Base-by-base conservation (phyloP, 1,284 basidiomycete species). In the Puccinia triticina region DNA sequence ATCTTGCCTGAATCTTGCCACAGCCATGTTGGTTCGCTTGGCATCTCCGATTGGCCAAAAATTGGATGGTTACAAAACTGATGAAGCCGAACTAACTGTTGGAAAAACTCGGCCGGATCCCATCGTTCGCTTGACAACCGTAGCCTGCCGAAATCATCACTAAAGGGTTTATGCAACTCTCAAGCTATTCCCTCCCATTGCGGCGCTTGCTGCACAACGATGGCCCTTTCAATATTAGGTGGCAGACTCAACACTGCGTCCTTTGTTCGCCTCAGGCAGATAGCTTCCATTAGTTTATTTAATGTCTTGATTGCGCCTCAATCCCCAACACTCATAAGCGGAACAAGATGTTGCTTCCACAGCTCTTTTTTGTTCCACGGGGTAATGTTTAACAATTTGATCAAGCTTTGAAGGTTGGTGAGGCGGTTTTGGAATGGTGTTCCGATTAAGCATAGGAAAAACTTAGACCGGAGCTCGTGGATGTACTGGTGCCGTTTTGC, bases 361-460 rank as follows among this genome's bases (percentile, higher is more conserved):
- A 64, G 7, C 59, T 26, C 14, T 4, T 64, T 26, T 26, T 64
- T 4, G 34, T 29, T 37, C 59, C 59, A 64, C 3, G 59, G 59
- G 7, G 8, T 3, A 29, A 64, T 64, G 2, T 64, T 64, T 18
- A 64, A 64, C 18, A 64, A 26, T 16, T 3, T 37, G 18, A 87
- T 83, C 48, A 86, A 83, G 3, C 86, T 84, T 55, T 85, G 87
- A 8, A 87, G 83, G 48, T 87, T 86, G 82, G 86, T 85, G 57
- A 86, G 83, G 16, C 84, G 83, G 83, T 87, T 87, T 80, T 87
- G 86, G 26, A 87, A 85, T 18, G 86, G 86, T 26, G 86, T 87
- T n/a, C 86, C 86, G 1, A 86, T 87, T 16, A 87, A 83, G 46
- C 85, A 86, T 55, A 86, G 83, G 4, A 86, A 83, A n/a, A 86